A percentile compares a stretch with the other conserved stretches of the same genome.
Evolutionary conservation across 257 asterid species (phyloP).

Genomic region (Datura wrightii): DNA sequence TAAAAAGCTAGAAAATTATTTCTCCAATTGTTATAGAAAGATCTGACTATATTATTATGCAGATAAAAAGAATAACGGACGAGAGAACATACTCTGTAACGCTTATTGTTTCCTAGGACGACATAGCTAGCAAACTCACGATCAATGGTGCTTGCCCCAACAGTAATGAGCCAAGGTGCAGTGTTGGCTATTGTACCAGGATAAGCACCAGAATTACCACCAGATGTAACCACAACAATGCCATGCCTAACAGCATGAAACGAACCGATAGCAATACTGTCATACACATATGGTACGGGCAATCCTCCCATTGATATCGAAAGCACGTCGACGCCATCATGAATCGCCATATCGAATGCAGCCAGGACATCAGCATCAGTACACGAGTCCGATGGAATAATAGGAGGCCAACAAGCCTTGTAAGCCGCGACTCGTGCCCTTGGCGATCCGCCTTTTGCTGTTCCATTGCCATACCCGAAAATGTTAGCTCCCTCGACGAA

Average conservation of each 20-base stretch:
- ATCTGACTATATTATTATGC: neutral
- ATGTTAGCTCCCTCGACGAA: constrained; percentile 71
- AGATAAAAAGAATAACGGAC: neutral
- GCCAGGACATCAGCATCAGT: constrained; percentile 88
- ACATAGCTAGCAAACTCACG: constrained; percentile 72
- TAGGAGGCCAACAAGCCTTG: constrained; percentile 93
- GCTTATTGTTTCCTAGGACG: constrained; percentile 58
- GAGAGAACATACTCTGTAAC: constrained; percentile 48
- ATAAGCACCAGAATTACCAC: constrained; percentile 87
- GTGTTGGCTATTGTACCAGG: constrained; percentile 66
- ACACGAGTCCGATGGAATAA: constrained; percentile 63
- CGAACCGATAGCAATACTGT: constrained; percentile 85
- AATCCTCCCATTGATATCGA: constrained; percentile 87
- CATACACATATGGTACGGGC: constrained; percentile 60
- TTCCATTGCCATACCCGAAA: constrained; percentile 82
- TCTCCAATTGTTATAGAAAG: neutral
- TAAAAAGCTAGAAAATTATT: too few relatives aligned
- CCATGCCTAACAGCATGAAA: constrained; percentile 88
- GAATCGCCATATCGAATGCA: constrained; percentile 81
- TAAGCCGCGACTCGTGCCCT: constrained; percentile 88
- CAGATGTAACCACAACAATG: constrained; percentile 78
- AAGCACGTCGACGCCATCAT: constrained; percentile 91
- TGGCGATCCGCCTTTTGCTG: constrained; percentile 96
- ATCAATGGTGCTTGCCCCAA: constrained; percentile 88
- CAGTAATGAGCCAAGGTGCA: constrained; percentile 92